These are phyloP conservation scores for Warburgia ugandensis DNA, from an alignment of 164 flowering plant genomes.

Conservation along the genomic window DNA sequence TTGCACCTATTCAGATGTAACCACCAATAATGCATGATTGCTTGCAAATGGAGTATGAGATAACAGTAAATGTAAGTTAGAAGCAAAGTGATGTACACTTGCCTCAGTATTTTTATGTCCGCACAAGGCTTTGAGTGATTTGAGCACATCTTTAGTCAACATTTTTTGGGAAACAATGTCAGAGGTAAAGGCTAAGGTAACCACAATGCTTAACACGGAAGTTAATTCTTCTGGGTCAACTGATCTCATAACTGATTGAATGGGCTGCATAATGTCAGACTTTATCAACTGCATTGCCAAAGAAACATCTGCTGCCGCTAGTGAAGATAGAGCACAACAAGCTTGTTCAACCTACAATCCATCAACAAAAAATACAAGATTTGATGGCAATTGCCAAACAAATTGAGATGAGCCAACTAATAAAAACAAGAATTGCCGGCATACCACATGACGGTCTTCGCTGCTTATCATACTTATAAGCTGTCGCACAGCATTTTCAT, in stretches of 20 bases:
- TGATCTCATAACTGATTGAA: slow-evolving; percentile 67
- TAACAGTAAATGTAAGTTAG: no score
- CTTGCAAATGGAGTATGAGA: no score
- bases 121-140: slow-evolving; percentile 74
- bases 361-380: no score
- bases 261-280: slow-evolving; percentile 93
- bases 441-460: slow-evolving; percentile 94
- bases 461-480: slow-evolving; percentile 99
- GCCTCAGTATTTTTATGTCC: slow-evolving; percentile 79
- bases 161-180: slow-evolving; percentile 83
- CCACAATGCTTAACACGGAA: slow-evolving; percentile 87
- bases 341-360: slow-evolving; percentile 99
- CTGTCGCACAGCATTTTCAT: slow-evolving; percentile 97
- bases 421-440: slow-evolving; percentile 13
- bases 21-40: neutral
- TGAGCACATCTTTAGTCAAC: slow-evolving; percentile 78
- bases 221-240: slow-evolving; percentile 56
- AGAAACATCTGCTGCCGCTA: slow-evolving; percentile 85
- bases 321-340: slow-evolving; percentile 80
- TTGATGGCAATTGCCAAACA: neutral
- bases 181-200: slow-evolving; percentile 73
- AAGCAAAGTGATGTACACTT: no score
- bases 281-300: slow-evolving; percentile 92
- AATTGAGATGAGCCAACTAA: neutral
- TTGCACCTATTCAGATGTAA: slow-evolving; percentile 68